Conservation (phyloP, 2,329 filamentous ascomycete genomes). For the Juglanconis oblonga region DNA sequence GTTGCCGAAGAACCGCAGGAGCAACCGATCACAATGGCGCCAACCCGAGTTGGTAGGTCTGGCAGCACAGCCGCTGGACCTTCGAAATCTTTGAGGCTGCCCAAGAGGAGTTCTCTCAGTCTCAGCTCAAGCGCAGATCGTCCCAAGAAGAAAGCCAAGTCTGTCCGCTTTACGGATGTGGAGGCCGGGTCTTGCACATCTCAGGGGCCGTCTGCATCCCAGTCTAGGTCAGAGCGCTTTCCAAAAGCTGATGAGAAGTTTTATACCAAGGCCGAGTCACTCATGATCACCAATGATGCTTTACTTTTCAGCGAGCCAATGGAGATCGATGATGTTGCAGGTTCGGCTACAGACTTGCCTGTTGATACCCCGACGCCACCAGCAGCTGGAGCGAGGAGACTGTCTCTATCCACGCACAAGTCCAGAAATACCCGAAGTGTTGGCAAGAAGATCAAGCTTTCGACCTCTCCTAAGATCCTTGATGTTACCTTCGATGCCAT, state of each 20-base stretch:
- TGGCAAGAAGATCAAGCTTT: slow-evolving; percentile 21
- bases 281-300: slow-evolving; percentile 3
- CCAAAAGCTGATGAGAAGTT: neutral
- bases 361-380: slow-evolving; percentile 3
- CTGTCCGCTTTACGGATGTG: slow-evolving; percentile 34
- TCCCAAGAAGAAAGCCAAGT: slow-evolving; percentile 32
- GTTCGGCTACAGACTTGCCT: neutral
- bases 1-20: neutral
- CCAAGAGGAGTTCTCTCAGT: slow-evolving; percentile 6
- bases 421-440: slow-evolving; percentile 15
- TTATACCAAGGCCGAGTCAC: neutral
- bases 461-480: slow-evolving; percentile 11
- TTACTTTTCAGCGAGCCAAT: slow-evolving; percentile 23
- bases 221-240: neutral
- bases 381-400: slow-evolving; percentile 6
- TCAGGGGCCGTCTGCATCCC: neutral
- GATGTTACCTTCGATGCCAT: slow-evolving; percentile 25
- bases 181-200: slow-evolving; percentile 5
- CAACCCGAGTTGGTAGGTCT: slow-evolving; percentile 12
- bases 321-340: slow-evolving; percentile 19
- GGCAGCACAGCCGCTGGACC: neutral
- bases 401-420: slow-evolving; percentile 10
- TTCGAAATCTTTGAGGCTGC: neutral
- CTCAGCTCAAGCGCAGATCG: neutral
- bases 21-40: neutral